Conservation (phyloP, 495 filamentous ascomycete species). For the Polyplosphaeria fusca region DNA sequence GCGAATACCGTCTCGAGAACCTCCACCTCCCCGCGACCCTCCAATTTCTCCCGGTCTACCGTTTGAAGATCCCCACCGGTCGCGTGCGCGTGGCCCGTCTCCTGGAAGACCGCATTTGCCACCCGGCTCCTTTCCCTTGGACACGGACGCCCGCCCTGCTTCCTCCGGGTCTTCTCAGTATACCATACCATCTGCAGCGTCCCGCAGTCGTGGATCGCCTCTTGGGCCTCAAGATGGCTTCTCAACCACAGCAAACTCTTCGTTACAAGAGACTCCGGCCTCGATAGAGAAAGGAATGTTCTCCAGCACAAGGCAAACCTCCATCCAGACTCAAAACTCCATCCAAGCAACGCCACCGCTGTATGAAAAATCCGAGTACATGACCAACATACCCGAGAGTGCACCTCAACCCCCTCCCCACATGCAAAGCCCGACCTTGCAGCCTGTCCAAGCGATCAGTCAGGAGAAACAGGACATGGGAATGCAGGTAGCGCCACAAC, state of each 20-base stretch:
- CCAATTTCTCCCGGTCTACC: not conserved
- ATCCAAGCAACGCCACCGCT: conserved; percentile 17
- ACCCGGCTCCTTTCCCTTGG: conserved; percentile 12
- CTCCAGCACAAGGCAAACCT: conserved; percentile 4
- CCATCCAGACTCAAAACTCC: conserved; percentile 9
- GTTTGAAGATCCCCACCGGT: conserved; percentile 16
- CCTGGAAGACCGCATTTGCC: conserved; percentile 14
- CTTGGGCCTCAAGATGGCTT: not conserved
- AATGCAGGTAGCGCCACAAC: not conserved
- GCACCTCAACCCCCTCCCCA: not conserved
- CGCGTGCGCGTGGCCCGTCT: conserved; percentile 20
- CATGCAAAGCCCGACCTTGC: not conserved
- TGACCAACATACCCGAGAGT: no score
- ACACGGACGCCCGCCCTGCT: conserved; percentile 22
- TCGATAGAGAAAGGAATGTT: not conserved
- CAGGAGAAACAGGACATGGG: conserved; percentile 1
- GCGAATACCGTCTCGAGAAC: conserved; percentile 5
- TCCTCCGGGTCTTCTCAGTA: conserved; percentile 25
- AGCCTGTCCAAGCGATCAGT: conserved; percentile 12
- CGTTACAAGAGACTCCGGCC: not conserved
- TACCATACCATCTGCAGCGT: conserved; percentile 21
- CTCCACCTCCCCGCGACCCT: not conserved
- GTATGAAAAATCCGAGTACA: conserved; percentile 4
- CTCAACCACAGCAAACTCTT: not conserved
- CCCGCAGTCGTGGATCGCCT: conserved; percentile 9